Base-by-base conservation (phyloP, 148 eudicot species). In the Talinum fruticosum region DNA sequence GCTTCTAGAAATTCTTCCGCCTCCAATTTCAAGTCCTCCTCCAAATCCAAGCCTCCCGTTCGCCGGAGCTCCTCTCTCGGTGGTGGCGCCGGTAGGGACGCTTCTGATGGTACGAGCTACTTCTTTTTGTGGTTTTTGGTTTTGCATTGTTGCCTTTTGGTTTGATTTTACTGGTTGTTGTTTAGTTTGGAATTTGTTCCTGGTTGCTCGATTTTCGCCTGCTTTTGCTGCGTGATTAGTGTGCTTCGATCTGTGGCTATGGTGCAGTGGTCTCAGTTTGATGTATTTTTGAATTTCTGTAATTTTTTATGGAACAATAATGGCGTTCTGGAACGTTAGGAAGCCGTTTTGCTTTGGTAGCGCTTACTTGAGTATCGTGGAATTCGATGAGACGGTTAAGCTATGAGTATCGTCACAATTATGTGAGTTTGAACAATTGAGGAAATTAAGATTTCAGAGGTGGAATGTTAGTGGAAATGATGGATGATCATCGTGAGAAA, bases 61-160 rank as follows among this genome's bases (percentile, higher is more conserved):
- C 97, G 98, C 76, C 94, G 98, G 26, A 87, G 86, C 76, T 78
- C 84, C 34, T 81, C 87, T 37, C 79, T 81, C 33, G 91, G 82
- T 51, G 92, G 79, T 0, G 83, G 62, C 44, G 86, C 85, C 86
- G 73, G 4, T 26, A 38, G 45, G 10, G 75, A 75, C 54, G 73
- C 36, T 4, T 76, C 78, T 23, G 80, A 82, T 34, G 79, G 84
- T 81, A 44, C 33, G n/a, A 41, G 45, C 68, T 69, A 71, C 72
- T 51, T 23, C 2, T n/a, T n/a, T 69, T 18, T 37, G 0, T 24
- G 13, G 66, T 49, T 29, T 0, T n/a, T 38, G 14, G 47, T 1
- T n/a, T 8, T 2, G 32, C 65, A 14, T 19, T 62, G 23, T 38
- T 47, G 19, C 47, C 15, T 71, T 7, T 26, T 30, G 38, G 14